A percentile compares a stretch with the other conserved stretches of the same genome.
Evolutionary conservation across 1,139 yeast species (phyloP).

Genomic region (Yamadazyma songkhlaensis): DNA sequence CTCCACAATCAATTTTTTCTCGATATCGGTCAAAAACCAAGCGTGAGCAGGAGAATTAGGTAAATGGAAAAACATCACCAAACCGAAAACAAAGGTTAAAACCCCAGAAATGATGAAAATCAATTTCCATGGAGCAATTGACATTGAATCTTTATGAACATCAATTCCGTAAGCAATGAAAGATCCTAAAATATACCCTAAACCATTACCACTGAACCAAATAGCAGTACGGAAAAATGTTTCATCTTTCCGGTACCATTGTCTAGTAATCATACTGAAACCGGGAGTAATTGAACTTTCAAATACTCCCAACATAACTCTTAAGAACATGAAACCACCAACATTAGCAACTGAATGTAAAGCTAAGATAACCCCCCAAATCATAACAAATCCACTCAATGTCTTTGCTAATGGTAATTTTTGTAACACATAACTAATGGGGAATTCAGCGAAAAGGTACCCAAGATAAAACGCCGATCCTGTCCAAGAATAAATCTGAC

Average conservation of each 20-base stretch:
- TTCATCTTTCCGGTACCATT: conserved; percentile 25
- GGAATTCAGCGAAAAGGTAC: conserved; percentile 45
- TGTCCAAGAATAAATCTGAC: conserved; percentile 55
- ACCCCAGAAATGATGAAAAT: conserved; percentile 29
- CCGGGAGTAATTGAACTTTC: conserved; percentile 59
- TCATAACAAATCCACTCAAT: conserved; percentile 20
- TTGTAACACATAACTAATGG: conserved; percentile 42
- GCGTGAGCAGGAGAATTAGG: conserved; percentile 32
- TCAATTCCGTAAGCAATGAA: conserved; percentile 24
- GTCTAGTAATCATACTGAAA: conserved; percentile 47
- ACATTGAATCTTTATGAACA: conserved; percentile 13
- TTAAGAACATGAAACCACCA: conserved; percentile 29
- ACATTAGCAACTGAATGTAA: conserved; percentile 28
- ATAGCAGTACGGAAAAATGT: conserved; percentile 22
- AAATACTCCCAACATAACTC: conserved; percentile 46
- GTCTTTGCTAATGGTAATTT: conserved; percentile 29
- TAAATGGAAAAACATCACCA: conserved; percentile 20
- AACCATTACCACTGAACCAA: conserved; percentile 33
- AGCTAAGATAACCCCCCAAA: conserved; percentile 30
- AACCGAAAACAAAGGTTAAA: conserved; percentile 25
- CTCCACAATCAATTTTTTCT: conserved; percentile 38
- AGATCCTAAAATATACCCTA: conserved; percentile 26
- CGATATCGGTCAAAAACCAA: conserved; percentile 43
- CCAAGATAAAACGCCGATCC: conserved; percentile 58
- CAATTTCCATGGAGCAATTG: conserved; percentile 30